Evolutionary conservation across 805 yeast species (phyloP).

Genomic region (Saccharomycopsis lassenensis): DNA sequence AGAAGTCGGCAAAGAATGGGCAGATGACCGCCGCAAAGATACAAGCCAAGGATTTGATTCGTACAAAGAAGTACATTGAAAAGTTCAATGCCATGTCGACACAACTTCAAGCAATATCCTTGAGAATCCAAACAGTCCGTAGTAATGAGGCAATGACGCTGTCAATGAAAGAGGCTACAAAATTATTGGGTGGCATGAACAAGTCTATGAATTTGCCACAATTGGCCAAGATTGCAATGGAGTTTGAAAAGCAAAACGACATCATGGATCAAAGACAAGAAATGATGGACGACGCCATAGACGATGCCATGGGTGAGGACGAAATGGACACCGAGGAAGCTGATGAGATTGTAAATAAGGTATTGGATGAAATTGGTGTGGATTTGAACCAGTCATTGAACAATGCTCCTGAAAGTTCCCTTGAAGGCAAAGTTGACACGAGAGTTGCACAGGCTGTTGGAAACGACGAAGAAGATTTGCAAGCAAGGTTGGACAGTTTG

Average conservation of each 20-base stretch:
- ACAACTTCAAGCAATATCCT: conserved; percentile 86
- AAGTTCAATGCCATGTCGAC: conserved; percentile 92
- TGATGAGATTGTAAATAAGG: conserved; percentile 84
- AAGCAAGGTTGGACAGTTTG: conserved; percentile 77
- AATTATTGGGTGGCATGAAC: conserved; percentile 78
- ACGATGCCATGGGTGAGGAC: conserved; percentile 90
- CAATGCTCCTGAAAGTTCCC: conserved; percentile 33
- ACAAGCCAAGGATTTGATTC: conserved; percentile 88
- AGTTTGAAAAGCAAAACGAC: conserved; percentile 88
- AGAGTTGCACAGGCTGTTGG: conserved; percentile 49
- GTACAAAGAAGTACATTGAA: conserved; percentile 71
- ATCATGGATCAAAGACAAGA: conserved; percentile 98
- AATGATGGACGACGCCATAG: conserved; percentile 97
- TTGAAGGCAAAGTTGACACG: conserved; percentile 21
- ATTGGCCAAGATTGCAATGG: conserved; percentile 82
- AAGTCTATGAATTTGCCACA: conserved; percentile 85
- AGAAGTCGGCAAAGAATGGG: conserved; percentile 82
- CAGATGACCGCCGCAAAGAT: conserved; percentile 85
- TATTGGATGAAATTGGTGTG: conserved; percentile 92
- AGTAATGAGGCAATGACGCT: conserved; percentile 91
- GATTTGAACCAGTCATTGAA: conserved; percentile 48
- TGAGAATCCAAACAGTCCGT: conserved; percentile 84
- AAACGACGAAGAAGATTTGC: conserved; percentile 68
- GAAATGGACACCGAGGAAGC: conserved; percentile 81
- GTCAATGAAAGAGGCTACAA: conserved; percentile 90